Conservation (phyloP, 2,329 filamentous ascomycete genomes). For the Elsinoe perseae region DNA sequence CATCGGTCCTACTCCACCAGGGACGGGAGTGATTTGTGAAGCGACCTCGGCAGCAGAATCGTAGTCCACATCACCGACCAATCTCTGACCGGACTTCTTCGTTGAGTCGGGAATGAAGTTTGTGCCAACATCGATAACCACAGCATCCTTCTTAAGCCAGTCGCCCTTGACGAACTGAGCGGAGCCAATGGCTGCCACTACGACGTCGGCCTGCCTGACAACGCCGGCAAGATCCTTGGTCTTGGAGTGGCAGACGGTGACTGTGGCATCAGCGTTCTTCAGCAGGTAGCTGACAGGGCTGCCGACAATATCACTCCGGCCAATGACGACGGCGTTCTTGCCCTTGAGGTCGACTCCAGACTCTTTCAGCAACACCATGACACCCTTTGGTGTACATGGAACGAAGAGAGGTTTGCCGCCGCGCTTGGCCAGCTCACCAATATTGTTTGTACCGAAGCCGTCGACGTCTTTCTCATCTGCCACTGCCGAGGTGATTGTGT, state of each 20-base stretch:
- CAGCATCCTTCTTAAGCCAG: constrained; percentile 88
- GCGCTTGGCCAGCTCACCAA: constrained; percentile 93
- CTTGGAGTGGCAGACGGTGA: constrained; percentile 91
- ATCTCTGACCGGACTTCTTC: constrained; percentile 84
- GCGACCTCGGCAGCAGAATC: constrained; percentile 77
- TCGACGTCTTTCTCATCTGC: constrained; percentile 95
- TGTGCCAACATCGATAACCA: constrained; percentile 95
- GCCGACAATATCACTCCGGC: constrained; percentile 93
- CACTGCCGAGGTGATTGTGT: constrained; percentile 81
- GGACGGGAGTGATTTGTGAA: constrained; percentile 90
- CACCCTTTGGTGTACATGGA: constrained; percentile 93
- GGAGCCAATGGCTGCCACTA: constrained; percentile 86
- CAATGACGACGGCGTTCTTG: constrained; percentile 90
- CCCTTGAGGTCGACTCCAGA: constrained; percentile 74
- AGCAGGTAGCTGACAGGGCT: constrained; percentile 93
- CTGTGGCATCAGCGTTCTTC: constrained; percentile 91
- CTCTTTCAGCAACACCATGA: constrained; percentile 85
- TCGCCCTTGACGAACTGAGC: constrained; percentile 85
- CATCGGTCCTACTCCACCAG: constrained; percentile 96
- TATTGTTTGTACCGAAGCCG: constrained; percentile 88
- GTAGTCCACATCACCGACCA: constrained; percentile 93
- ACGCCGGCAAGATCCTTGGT: constrained; percentile 65
- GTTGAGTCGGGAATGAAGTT: constrained; percentile 86
- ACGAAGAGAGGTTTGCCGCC: constrained; percentile 83
- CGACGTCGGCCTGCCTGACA: constrained; percentile 76